Base-by-base conservation (phyloP, 306 rosid species). In the Albizia julibrissin region DNA sequence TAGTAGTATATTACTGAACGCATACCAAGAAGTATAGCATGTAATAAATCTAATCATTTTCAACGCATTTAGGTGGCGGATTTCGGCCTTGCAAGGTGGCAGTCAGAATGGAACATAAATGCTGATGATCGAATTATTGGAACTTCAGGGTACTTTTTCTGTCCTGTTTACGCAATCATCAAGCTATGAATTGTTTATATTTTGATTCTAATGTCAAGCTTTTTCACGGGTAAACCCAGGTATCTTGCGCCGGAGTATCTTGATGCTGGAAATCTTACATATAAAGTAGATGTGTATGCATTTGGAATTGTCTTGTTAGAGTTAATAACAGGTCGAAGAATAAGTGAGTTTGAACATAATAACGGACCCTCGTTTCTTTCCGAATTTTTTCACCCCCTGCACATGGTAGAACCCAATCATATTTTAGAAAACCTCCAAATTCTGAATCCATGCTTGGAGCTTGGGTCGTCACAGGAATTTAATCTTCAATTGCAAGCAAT, bases 1-100 rank as follows among this genome's bases (percentile, higher is more conserved):
- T 71, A 21, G n/a, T 12, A 11, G 7, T 12, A 40, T 42, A 43
- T 34, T 64, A 58, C 42, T 1, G 14, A 58, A 56, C 47, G 74
- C 69, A 31, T 83, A 18, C 21, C 13, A 54, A 5, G 27, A 76
- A 71, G 15, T 78, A 39, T 6, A 27, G 16, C 46, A 40, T 4
- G 10, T 11, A 6, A 59, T 56, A 72, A 34, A 27, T 85, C 62
- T 80, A 56, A 77, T 71, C 9, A 15, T 72, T 71, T 82, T 7
- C 64, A 69, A 40, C 85, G 61, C 29, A 39, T 66, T 40, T 84
- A 93, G 98, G 94, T 95, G 89, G 95, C 94, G 46, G 98, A 92
- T 84, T 93, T 95, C 77, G 99, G 99, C 61, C 96, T 95, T 82
- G 99, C 98, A 12, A 88, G 97, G 83, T 93, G 95, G 98, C 90